phyloP scores from a whole-genome alignment of 768 basidiomycete genomes.

The Boletus vermiculosoides region DNA sequence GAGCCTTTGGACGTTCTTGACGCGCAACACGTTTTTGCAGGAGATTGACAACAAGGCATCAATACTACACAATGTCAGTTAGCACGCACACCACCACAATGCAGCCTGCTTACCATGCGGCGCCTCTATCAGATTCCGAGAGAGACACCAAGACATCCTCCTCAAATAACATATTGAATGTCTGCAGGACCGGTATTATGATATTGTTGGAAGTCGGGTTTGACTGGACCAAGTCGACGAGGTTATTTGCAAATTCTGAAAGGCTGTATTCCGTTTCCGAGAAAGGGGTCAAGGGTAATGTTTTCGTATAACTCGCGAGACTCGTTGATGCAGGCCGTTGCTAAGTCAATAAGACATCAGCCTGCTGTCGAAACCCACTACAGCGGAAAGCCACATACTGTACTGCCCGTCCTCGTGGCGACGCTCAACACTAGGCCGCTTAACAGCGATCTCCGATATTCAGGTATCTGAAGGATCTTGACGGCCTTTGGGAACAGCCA shows the following conservation, averaged over 20 bases:
- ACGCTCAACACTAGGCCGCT: slow-evolving; percentile 75
- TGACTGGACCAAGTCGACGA: slow-evolving; percentile 51
- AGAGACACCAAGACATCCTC: slow-evolving; percentile 57
- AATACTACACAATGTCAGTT: slow-evolving; percentile 42
- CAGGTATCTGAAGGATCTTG: slow-evolving; percentile 56
- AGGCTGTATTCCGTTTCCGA: slow-evolving; percentile 44
- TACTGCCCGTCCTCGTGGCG: slow-evolving; percentile 81
- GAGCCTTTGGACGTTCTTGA: slow-evolving; percentile 85
- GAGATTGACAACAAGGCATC: slow-evolving; percentile 52
- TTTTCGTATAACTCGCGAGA: slow-evolving; percentile 55
- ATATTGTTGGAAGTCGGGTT: slow-evolving; percentile 64
- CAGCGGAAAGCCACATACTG: slow-evolving; percentile 49
- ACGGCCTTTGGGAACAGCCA: slow-evolving; percentile 78
- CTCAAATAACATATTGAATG: slow-evolving; percentile 71
- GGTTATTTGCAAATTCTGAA: slow-evolving; percentile 52
- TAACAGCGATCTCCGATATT: slow-evolving; percentile 63
- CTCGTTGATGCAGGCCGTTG: slow-evolving; percentile 66
- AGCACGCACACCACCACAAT: slow-evolving; percentile 10
- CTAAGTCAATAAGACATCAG: slow-evolving; percentile 38
- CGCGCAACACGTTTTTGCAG: slow-evolving; percentile 57
- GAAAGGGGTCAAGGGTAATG: slow-evolving; percentile 43
- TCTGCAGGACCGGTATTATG: slow-evolving; percentile 81
- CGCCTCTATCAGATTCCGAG: slow-evolving; percentile 44
- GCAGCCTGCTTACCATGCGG: slow-evolving; percentile 47
- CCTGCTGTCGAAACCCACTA: slow-evolving; percentile 6